phyloP scores from a whole-genome alignment of 495 filamentous ascomycete genomes.

The Aspergillus homomorphus region DNA sequence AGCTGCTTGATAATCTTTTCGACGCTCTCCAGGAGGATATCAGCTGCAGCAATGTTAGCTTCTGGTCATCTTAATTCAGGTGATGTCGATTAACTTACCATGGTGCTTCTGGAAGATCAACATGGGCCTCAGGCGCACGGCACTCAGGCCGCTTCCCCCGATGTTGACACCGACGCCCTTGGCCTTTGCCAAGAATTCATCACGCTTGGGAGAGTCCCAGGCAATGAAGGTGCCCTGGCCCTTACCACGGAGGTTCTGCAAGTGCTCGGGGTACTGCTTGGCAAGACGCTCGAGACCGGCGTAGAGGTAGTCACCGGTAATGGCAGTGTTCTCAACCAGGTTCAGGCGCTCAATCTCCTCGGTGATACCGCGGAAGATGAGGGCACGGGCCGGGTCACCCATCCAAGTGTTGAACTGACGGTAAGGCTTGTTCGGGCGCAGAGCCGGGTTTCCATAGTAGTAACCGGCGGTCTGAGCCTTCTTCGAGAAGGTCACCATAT shows the following conservation, averaged over 20 bases:
- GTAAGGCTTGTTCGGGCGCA: constrained; percentile 98
- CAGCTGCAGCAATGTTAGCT: constrained; percentile 42
- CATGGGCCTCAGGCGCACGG: constrained; percentile 90
- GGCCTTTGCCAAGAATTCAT: constrained; percentile 73
- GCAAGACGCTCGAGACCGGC: constrained; percentile 65
- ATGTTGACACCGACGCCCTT: constrained; percentile 87
- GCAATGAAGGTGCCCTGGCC: constrained; percentile 96
- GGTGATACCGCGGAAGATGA: constrained; percentile 91
- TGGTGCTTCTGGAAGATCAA: constrained; percentile 93
- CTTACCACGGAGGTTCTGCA: constrained; percentile 89
- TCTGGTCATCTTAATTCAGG: constrained; percentile 1
- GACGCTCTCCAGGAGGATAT: constrained; percentile 62
- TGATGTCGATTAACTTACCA: constrained; percentile 49
- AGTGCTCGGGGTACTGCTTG: constrained; percentile 73
- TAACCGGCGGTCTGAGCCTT: constrained; percentile 98
- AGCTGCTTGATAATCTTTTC: constrained; percentile 72
- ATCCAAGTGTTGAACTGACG: constrained; percentile 99
- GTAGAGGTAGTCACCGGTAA: constrained; percentile 82
- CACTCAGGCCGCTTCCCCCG: constrained; percentile 77
- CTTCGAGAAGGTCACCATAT: constrained; percentile 99
- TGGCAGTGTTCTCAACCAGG: constrained; percentile 76
- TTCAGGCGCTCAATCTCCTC: constrained; percentile 78
- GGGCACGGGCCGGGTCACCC: constrained; percentile 88
- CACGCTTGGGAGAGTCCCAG: constrained; percentile 83
- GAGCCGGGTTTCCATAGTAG: constrained; percentile 83